Evolutionary conservation across 352 stramenopile genomes (phyloP).

Genomic region (Globisporangium ultimum): DNA sequence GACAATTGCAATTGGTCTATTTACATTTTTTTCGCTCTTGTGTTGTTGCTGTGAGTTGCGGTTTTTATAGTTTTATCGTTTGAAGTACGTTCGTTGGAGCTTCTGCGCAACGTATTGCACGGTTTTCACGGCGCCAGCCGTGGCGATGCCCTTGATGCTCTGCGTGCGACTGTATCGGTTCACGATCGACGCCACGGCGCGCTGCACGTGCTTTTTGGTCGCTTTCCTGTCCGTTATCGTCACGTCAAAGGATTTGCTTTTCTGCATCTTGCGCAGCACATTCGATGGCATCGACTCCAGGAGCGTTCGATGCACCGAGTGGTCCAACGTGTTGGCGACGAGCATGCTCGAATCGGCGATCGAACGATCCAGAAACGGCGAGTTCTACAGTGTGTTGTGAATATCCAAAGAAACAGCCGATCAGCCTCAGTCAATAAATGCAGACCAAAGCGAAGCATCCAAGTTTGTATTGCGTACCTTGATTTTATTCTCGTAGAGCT

Average conservation of each 20-base stretch:
- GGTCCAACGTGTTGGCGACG: conserved; percentile 42
- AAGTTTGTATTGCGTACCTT: conserved; percentile 25
- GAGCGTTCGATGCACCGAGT: conserved; percentile 34
- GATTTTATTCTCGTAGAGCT: conserved; percentile 76
- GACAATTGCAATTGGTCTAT: conserved; percentile 7
- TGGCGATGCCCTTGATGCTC: conserved; percentile 88
- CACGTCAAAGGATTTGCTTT: conserved; percentile 24
- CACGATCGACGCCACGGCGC: conserved; percentile 62
- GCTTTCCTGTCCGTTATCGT: conserved; percentile 22
- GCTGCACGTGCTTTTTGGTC: conserved; percentile 69
- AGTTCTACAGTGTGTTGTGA: conserved; percentile 32
- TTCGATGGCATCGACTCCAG: conserved; percentile 52
- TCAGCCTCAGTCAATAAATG: background rate
- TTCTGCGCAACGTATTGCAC: conserved; percentile 83
- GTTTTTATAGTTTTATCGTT: conserved; percentile 23
- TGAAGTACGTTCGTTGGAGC: conserved; percentile 80
- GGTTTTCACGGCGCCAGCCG: conserved; percentile 75
- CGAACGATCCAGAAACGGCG: conserved; percentile 56
- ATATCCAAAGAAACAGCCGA: background rate
- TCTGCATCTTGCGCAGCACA: conserved; percentile 31
- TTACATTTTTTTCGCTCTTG: background rate
- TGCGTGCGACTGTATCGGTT: conserved; percentile 84
- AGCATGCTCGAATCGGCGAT: conserved; percentile 38
- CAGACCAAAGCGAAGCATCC: too few species aligned
- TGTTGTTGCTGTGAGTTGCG: background rate